Percentiles rank a stretch among this genome's conserved stretches.
These are phyloP conservation scores for Cicer yamashitae DNA, from an alignment of 306 rosid genomes.

Conservation along the genomic window DNA sequence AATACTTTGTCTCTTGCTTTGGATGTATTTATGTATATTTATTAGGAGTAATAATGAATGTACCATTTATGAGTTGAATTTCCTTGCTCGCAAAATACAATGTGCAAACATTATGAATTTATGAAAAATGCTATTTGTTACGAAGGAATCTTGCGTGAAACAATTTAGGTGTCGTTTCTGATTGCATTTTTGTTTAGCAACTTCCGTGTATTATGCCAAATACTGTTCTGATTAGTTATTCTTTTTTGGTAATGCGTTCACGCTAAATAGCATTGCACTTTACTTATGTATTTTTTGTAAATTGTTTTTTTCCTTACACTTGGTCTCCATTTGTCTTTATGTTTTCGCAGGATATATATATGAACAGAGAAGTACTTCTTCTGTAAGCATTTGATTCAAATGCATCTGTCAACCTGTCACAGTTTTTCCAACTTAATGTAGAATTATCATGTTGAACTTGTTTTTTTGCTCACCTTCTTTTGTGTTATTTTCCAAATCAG, in stretches of 20 bases:
- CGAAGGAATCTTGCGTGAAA: not conserved
- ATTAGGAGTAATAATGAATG: conserved; percentile 11
- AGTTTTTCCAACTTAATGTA: conserved; percentile 15
- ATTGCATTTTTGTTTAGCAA: not conserved
- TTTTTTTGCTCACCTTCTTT: conserved; percentile 6
- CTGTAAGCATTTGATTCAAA: conserved; percentile 61
- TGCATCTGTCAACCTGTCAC: conserved; percentile 31
- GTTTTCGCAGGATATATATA: conserved; percentile 70
- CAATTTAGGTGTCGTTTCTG: not conserved
- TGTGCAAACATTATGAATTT: not conserved
- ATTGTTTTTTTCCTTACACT: not conserved
- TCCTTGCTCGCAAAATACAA: conserved; percentile 3
- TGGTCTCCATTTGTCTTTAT: conserved; percentile 13
- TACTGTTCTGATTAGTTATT: conserved; percentile 4
- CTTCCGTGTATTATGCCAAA: not conserved
- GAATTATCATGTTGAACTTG: conserved; percentile 36
- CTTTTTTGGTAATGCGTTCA: not conserved
- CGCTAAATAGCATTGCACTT: not conserved
- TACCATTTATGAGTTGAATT: not conserved
- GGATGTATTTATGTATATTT: conserved; percentile 8
- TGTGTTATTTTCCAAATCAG: conserved; percentile 36
- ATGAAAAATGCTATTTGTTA: not conserved
- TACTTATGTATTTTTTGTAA: not conserved
- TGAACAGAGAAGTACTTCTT: conserved; percentile 66
- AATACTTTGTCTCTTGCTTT: not conserved